Base-by-base conservation (phyloP, 2,329 filamentous ascomycete genomes). In the Colletotrichum acutatum region DNA sequence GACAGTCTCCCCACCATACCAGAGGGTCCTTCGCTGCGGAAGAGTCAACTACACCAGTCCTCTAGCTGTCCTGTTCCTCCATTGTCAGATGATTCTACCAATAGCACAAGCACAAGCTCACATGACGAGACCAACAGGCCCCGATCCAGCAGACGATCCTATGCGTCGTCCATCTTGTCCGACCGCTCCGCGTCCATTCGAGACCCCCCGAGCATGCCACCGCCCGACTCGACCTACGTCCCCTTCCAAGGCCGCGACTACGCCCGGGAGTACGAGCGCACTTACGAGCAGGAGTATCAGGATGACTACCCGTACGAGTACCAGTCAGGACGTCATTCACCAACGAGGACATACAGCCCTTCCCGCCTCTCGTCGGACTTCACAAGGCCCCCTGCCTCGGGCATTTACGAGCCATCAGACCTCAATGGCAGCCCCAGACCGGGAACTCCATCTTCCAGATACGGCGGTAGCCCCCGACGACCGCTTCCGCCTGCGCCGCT, bases 381-480 rank as follows among this genome's bases (percentile, higher is more conserved):
- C 82, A 82, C 88, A 32, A 89, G 94, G 64, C 93, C 94, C 9
- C 92, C 94, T 3, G 90, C 94, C 1, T 90, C 91, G 0, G 91
- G 87, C 76, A 85, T 92, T 28, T 98, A 97, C 82, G 97, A 98
- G 82, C 94, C 95, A 0, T 88, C 92, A 26, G 95, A 98, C 77
- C 84, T 98, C 72, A 96, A 98, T 78, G 97, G 97, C 61, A 95
- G 91, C 74, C 95, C 97, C 7, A 87, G 97, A 71, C 96, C 97
- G 1, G 96, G 96, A 5, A 98, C 96, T 0, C 95, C 96, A 1
- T 95, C 95, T 0, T 96, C 95, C 2, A 89, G 91, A 80, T 98
- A 98, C 81, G 94, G 95, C 24, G 94, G 95, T 4, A 97, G 95
- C 79, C 94, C 95, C 12, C 90, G 95, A 76, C 90, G 96, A 68